Conservation (phyloP, 768 basidiomycete species). For the Tylopilus intermedius region DNA sequence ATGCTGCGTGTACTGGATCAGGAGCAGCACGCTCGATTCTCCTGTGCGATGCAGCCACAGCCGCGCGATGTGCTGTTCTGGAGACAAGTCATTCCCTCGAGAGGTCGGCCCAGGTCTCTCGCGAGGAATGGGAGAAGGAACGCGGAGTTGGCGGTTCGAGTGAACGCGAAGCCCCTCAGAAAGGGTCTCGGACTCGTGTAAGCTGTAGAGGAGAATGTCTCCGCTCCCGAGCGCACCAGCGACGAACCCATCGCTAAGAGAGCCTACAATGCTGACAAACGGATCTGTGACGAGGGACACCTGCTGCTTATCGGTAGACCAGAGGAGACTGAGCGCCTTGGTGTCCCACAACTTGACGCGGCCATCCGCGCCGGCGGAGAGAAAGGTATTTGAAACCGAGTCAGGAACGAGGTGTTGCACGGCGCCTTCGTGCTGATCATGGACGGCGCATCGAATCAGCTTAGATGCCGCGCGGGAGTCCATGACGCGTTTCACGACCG, state of each 20-base stretch:
- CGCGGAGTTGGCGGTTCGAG: conserved; percentile 28
- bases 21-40: conserved; percentile 24
- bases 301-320: conserved; percentile 49
- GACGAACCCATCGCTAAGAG: conserved; percentile 40
- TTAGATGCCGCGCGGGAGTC: conserved; percentile 45
- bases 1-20: conserved; percentile 50
- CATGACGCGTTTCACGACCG: conserved; percentile 54
- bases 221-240: conserved; percentile 55
- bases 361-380: conserved; percentile 61
- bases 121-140: conserved; percentile 33
- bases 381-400: conserved; percentile 30
- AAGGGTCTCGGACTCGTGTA: conserved; percentile 30
- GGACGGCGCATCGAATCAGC: conserved; percentile 44
- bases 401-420: conserved; percentile 58
- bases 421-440: conserved; percentile 58
- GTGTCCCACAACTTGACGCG: conserved; percentile 71
- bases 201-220: conserved; percentile 51
- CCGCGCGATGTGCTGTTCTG: conserved; percentile 10
- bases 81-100: background rate
- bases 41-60: conserved; percentile 16
- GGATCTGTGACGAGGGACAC: conserved; percentile 41
- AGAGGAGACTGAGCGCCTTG: conserved; percentile 49
- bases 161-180: conserved; percentile 10
- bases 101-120: conserved; percentile 6
- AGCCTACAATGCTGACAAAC: conserved; percentile 46